phyloP scores from a whole-genome alignment of 2,329 filamentous ascomycete species.

The Rosellinia necatrix region DNA sequence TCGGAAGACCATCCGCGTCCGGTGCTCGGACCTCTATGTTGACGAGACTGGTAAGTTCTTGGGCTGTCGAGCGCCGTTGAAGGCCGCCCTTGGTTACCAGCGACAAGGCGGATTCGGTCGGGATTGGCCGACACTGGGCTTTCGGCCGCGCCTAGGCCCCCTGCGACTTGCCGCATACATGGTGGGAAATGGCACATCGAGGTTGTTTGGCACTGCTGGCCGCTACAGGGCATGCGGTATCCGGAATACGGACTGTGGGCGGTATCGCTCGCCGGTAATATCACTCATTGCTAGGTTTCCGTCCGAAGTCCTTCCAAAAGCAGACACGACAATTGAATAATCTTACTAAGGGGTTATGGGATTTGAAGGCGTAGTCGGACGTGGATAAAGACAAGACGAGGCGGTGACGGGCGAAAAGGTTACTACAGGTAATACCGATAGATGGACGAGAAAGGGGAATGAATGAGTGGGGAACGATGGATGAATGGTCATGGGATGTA shows the following conservation, averaged over 20 bases:
- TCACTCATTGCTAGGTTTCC: no score
- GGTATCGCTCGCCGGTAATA: not conserved
- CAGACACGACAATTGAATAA: not conserved
- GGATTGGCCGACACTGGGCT: no score
- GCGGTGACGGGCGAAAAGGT: slow-evolving; percentile 18
- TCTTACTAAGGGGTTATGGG: not conserved
- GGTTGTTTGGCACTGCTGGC: not conserved
- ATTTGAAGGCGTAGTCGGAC: slow-evolving; percentile 2
- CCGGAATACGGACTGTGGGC: not conserved
- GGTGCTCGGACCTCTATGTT: no score
- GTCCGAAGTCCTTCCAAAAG: not conserved
- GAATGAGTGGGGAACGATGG: slow-evolving; percentile 10
- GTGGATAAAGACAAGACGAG: not conserved
- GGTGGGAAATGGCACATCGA: not conserved
- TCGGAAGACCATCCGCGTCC: no score
- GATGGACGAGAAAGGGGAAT: not conserved
- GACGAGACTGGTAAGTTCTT: no score
- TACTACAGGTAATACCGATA: slow-evolving; percentile 1
- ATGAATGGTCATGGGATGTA: slow-evolving; percentile 15
- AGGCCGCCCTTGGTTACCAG: no score
- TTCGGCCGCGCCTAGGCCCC: no score
- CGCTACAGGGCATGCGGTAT: no score
- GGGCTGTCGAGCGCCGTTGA: no score
- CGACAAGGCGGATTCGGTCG: no score
- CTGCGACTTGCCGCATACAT: no score